These are phyloP conservation scores for Meira miltonrushii DNA, from an alignment of 1,284 basidiomycete species.

Conservation along the genomic window DNA sequence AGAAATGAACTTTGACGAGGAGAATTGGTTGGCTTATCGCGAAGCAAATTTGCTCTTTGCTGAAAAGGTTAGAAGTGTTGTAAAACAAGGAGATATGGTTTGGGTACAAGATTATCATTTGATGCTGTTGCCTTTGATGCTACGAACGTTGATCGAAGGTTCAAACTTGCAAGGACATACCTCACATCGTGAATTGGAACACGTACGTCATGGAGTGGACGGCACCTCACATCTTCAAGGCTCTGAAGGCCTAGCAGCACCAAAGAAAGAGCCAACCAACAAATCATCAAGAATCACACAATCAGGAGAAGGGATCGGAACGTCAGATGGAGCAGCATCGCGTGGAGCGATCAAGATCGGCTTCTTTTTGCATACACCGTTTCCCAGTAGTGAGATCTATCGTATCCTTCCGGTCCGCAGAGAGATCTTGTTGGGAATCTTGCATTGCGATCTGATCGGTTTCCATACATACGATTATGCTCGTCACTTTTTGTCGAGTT, in stretches of 20 bases:
- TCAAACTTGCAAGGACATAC: conserved; percentile 54
- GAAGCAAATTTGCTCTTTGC: conserved; percentile 95
- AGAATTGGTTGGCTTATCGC: conserved; percentile 94
- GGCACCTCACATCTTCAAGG: conserved; percentile 38
- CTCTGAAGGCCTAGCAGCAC: conserved; percentile 35
- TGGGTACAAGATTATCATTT: conserved; percentile 70
- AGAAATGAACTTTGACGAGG: conserved; percentile 94
- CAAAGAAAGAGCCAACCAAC: conserved; percentile 14
- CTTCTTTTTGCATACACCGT: conserved; percentile 97
- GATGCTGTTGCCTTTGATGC: conserved; percentile 93
- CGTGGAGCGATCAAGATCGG: conserved; percentile 62
- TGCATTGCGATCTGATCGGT: conserved; percentile 78
- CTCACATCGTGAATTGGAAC: conserved; percentile 42
- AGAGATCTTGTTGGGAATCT: conserved; percentile 88
- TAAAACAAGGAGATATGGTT: conserved; percentile 76
- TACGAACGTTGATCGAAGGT: conserved; percentile 74
- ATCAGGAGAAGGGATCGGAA: conserved; percentile 24
- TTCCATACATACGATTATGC: conserved; percentile 99
- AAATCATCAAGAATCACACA: not conserved
- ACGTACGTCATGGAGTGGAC: conserved; percentile 41
- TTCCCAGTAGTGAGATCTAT: conserved; percentile 97
- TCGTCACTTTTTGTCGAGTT: conserved; percentile 95
- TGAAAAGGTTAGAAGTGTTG: conserved; percentile 72
- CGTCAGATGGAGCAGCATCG: conserved; percentile 35
- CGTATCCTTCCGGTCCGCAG: conserved; percentile 86